Percentiles rank a stretch among this genome's conserved stretches.
phyloP scores from a whole-genome alignment of 2,329 filamentous ascomycete genomes.

The Beauveria rudraprayagi region DNA sequence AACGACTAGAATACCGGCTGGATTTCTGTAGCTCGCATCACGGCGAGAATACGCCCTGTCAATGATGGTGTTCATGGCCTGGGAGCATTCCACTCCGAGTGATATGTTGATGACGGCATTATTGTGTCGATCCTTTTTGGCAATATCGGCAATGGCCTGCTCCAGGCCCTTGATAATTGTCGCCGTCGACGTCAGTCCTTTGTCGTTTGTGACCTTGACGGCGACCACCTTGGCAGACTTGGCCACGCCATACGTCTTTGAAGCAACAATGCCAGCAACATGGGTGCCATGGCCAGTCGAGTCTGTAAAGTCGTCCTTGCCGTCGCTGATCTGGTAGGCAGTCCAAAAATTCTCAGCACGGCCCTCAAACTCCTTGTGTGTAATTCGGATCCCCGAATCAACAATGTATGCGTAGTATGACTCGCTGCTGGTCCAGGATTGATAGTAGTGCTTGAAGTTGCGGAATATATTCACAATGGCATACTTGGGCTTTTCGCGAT shows the following conservation, averaged over 20 bases:
- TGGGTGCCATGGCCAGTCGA: constrained; percentile 52
- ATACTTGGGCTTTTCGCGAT: neutral
- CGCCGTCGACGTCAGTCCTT: neutral
- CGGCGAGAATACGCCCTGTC: neutral
- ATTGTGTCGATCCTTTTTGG: neutral
- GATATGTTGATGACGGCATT: neutral
- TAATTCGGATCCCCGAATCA: constrained; percentile 21
- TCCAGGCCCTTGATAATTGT: neutral
- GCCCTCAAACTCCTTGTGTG: neutral
- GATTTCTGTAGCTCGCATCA: neutral
- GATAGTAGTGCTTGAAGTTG: neutral
- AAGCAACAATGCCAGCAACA: constrained; percentile 53
- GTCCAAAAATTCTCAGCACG: neutral
- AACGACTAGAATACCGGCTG: neutral
- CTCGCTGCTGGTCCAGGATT: neutral
- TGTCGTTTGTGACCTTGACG: neutral
- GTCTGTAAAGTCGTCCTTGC: constrained; percentile 18
- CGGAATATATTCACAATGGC: neutral
- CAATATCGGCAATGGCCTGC: neutral
- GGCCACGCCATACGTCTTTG: constrained; percentile 51
- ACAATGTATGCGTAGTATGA: neutral
- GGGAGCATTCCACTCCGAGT: neutral
- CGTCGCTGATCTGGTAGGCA: constrained; percentile 17
- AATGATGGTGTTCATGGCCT: neutral
- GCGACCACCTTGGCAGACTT: constrained; percentile 45